Base-by-base conservation (phyloP, 2,329 filamentous ascomycete genomes). In the Exophiala bonariae region DNA sequence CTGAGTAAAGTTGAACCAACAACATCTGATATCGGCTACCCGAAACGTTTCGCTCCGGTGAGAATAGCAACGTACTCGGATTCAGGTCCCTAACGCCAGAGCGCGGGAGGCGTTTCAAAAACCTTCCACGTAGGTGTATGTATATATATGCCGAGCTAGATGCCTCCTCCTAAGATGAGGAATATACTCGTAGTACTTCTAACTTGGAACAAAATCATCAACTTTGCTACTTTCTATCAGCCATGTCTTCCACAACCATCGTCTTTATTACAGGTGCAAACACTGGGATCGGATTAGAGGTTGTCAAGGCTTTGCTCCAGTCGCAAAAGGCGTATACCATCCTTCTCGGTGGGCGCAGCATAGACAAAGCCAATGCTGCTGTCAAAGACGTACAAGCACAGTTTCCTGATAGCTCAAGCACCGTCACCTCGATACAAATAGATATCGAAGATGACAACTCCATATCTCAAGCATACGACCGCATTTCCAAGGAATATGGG, bases 241-340 rank as follows among this genome's bases (percentile, higher is more conserved):
- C 20, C 14, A 52, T 52, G 45, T 17, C 40, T 6, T 22, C 41
- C n/a, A 40, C 28, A n/a, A 19, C 38, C 14, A 47, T 79, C 49
- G 61, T 82, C n/a, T 62, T 84, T 34, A 74, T 84, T 52, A 84
- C 81, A 2, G 81, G 82, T 28, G 80, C 71, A 50, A 84, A 82
- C 56, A 82, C 75, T 0, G 81, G 81, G 13, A 73, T 86, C 16
- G 82, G 83, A 2, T 76, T 74, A 30, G 75, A 85, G 54, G 73
- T 70, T 6, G 74, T 83, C 40, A 81, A 77, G 51, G 74, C 78
- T 1, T 66, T 85, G 0, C 66, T 72, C 35, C 53, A 65, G 9
- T 79, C 81, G 0, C 22, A 60, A 0, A 65, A 64, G 7, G n/a
- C 72, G 2, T 84, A 83, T 61, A 68, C 74, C 7, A 71, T 86